These are phyloP conservation scores for Calocybe gambosa DNA, from an alignment of 1,284 basidiomycete species.

Conservation along the genomic window DNA sequence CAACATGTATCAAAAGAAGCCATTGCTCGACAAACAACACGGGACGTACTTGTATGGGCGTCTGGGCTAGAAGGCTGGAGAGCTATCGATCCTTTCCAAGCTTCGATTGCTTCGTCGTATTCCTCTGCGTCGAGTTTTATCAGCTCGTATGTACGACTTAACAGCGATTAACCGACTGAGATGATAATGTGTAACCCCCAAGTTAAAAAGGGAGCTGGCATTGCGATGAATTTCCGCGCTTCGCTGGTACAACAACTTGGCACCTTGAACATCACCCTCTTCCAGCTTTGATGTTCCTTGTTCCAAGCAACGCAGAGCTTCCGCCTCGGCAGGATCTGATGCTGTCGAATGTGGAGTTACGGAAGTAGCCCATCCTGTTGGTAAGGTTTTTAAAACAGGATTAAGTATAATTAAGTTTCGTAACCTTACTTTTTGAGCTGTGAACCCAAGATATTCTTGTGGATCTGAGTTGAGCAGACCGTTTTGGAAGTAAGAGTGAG, in stretches of 20 bases:
- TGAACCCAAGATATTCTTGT: constrained; percentile 15
- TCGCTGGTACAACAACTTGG: constrained; percentile 74
- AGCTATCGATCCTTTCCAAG: constrained; percentile 83
- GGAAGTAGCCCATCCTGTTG: constrained; percentile 76
- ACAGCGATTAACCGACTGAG: constrained; percentile 45
- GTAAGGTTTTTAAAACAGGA: constrained; percentile 2
- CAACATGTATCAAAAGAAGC: not conserved
- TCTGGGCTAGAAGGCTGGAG: constrained; percentile 84
- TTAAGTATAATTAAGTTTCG: not conserved
- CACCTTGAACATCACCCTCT: constrained; percentile 81
- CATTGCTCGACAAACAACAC: not conserved
- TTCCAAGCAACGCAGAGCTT: constrained; percentile 80
- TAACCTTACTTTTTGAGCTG: constrained; percentile 24
- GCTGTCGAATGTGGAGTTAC: constrained; percentile 75
- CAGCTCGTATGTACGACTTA: not conserved
- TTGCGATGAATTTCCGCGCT: constrained; percentile 79
- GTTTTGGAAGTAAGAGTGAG: constrained; percentile 15
- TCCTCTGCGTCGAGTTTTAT: constrained; percentile 51
- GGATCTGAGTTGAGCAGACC: constrained; percentile 17
- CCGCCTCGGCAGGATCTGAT: constrained; percentile 78
- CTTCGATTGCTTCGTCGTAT: constrained; percentile 76
- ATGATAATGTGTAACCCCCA: constrained; percentile 87
- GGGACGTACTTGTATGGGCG: constrained; percentile 81
- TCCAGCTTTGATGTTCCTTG: constrained; percentile 85
- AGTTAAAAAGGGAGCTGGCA: constrained; percentile 81